phyloP scores from a whole-genome alignment of 768 basidiomycete genomes.

The Chalciporus pseudorubinellus region DNA sequence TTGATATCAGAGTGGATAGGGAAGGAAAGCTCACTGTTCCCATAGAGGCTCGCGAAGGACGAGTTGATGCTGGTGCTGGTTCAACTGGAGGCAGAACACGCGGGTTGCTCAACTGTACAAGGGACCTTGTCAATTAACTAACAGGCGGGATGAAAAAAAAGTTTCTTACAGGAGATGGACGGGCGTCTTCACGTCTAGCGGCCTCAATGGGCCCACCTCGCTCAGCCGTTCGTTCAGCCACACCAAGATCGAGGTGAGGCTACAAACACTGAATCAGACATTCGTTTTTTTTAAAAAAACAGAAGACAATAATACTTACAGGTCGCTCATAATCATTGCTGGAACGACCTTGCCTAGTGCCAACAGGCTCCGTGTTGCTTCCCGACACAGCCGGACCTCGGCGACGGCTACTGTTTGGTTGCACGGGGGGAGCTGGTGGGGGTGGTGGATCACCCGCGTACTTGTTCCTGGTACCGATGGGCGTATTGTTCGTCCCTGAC shows the following conservation, averaged over 20 bases:
- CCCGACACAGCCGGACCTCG: conserved; percentile 8
- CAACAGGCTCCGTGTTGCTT: conserved; percentile 21
- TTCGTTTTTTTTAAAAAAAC: not conserved
- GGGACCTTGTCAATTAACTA: not conserved
- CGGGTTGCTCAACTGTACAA: conserved; percentile 7
- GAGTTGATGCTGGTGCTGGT: conserved; percentile 1
- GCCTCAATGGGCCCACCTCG: conserved; percentile 1
- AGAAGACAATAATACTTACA: conserved; percentile 14
- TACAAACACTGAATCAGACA: conserved; percentile 12
- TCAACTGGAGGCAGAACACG: conserved; percentile 14
- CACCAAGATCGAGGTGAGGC: conserved; percentile 14
- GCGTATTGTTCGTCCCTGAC: conserved; percentile 34
- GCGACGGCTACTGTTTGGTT: not conserved
- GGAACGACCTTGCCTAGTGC: conserved; percentile 14
- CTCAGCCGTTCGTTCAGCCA: not conserved
- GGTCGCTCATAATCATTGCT: conserved; percentile 22
- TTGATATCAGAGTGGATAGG: not conserved
- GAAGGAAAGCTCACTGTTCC: conserved; percentile 14
- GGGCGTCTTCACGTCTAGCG: conserved; percentile 10
- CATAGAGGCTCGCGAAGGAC: conserved; percentile 16
- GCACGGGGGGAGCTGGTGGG: not conserved
- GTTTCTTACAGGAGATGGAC: conserved; percentile 19
- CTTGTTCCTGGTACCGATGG: conserved; percentile 29
- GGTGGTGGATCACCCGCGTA: conserved; percentile 11
- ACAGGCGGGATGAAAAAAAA: too few species aligned